Evolutionary conservation across 495 filamentous ascomycete genomes (phyloP).

Genomic region (Xylaria intraflava): DNA sequence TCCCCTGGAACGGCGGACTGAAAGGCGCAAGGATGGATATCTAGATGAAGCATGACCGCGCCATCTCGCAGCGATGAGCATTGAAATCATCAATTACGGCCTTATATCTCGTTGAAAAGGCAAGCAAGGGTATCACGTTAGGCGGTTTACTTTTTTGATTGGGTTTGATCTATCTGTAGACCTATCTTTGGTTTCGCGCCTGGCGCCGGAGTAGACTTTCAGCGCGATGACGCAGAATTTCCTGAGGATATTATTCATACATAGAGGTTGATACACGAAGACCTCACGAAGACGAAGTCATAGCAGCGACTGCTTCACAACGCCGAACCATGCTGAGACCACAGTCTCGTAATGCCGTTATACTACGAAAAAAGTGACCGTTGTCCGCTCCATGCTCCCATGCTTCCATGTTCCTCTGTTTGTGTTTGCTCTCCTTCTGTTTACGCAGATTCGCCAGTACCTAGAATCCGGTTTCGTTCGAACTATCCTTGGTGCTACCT

Average conservation of each 20-base stretch:
- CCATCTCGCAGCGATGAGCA: no score
- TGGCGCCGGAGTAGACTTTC: background rate
- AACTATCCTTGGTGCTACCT: background rate
- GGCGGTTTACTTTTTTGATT: background rate
- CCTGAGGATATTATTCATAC: background rate
- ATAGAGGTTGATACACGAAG: slow-evolving; percentile 6
- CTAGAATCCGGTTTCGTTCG: background rate
- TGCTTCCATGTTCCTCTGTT: background rate
- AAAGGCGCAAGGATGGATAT: no score
- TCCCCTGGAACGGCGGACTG: no score
- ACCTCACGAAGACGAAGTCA: background rate
- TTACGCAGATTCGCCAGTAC: background rate
- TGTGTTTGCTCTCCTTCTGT: background rate
- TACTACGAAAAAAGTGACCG: background rate
- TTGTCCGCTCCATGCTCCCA: background rate
- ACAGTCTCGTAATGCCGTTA: background rate
- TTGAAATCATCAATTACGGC: no score
- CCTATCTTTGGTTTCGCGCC: no score
- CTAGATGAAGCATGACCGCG: no score
- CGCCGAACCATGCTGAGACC: slow-evolving; percentile 6
- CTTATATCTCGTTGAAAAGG: no score
- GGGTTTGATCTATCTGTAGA: background rate
- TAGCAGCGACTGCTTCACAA: background rate
- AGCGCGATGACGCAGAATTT: background rate
- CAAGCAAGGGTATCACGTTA: no score